Conservation (phyloP, 441 rosid species). For the Croton setiger region DNA sequence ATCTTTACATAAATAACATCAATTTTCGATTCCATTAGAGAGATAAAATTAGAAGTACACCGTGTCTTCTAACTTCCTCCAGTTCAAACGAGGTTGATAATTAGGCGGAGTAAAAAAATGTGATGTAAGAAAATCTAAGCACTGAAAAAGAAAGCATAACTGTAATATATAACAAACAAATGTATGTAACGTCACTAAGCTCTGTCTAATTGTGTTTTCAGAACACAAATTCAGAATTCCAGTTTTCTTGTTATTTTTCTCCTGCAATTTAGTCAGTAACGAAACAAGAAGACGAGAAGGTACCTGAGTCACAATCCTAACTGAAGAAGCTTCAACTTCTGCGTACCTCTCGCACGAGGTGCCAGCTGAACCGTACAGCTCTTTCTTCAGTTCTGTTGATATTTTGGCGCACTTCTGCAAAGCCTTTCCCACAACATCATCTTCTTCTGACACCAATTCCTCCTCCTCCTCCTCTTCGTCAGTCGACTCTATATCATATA, state of each 20-base stretch:
- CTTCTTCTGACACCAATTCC: slow-evolving; percentile 22
- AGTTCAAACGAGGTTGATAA: background rate
- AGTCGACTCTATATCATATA: slow-evolving; percentile 48
- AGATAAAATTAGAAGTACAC: background rate
- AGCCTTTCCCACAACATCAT: slow-evolving; percentile 85
- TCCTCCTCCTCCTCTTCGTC: slow-evolving; percentile 26
- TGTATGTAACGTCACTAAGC: too few species aligned
- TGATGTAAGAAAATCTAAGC: too few species aligned
- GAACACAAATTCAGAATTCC: background rate
- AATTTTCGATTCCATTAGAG: background rate
- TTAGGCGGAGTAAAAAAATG: too few species aligned
- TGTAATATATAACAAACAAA: too few species aligned
- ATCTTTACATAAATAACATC: background rate
- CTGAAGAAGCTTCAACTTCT: slow-evolving; percentile 81
- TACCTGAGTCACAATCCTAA: slow-evolving; percentile 82
- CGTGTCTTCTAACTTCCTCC: background rate
- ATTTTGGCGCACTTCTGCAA: slow-evolving; percentile 81
- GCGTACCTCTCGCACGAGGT: slow-evolving; percentile 70
- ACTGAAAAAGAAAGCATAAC: too few species aligned
- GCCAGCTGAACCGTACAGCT: slow-evolving; percentile 68
- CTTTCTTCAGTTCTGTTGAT: slow-evolving; percentile 68
- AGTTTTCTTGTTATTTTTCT: slow-evolving; percentile 1
- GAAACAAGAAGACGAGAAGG: background rate
- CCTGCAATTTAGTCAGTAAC: background rate
- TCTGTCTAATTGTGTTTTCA: background rate